phyloP scores from a whole-genome alignment of 2,329 filamentous ascomycete species.

The Rutstroemia sp. region DNA sequence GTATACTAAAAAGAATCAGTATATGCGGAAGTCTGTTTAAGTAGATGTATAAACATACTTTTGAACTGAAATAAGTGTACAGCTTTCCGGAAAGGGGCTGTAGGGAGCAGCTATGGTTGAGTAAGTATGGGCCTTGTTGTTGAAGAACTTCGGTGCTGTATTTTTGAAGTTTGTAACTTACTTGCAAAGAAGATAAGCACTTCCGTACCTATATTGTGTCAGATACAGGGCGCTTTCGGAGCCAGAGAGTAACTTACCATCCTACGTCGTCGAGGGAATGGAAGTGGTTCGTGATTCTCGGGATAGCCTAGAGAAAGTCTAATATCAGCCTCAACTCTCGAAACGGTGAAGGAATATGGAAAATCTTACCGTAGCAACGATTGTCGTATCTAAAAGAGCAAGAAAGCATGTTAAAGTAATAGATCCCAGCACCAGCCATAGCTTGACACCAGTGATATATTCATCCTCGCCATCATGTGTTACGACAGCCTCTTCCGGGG shows the following conservation, averaged over 20 bases:
- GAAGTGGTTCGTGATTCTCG: not conserved
- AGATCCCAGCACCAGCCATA: slow-evolving; percentile 25
- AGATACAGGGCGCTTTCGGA: not conserved
- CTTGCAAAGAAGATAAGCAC: slow-evolving; percentile 8
- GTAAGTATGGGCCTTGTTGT: not conserved
- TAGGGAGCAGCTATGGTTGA: not conserved
- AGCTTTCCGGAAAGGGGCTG: slow-evolving; percentile 10
- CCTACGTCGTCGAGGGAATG: slow-evolving; percentile 7
- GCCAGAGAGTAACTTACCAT: slow-evolving; percentile 5
- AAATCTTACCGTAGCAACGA: slow-evolving; percentile 39
- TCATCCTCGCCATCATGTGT: not conserved
- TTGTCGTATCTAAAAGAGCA: slow-evolving; percentile 44
- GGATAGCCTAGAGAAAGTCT: not conserved
- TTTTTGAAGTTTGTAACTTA: not conserved
- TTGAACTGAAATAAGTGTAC: not conserved
- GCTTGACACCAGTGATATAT: slow-evolving; percentile 16
- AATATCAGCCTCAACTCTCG: not conserved
- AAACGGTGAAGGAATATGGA: too few relatives aligned
- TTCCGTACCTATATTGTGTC: not conserved
- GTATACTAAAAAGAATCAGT: not conserved
- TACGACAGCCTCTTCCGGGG: not conserved
- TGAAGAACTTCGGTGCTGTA: not conserved
- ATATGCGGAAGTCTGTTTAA: not conserved
- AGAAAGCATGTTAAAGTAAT: slow-evolving; percentile 39
- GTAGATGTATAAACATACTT: not conserved